phyloP scores from a whole-genome alignment of 495 filamentous ascomycete genomes.

The Tuber magnatum region DNA sequence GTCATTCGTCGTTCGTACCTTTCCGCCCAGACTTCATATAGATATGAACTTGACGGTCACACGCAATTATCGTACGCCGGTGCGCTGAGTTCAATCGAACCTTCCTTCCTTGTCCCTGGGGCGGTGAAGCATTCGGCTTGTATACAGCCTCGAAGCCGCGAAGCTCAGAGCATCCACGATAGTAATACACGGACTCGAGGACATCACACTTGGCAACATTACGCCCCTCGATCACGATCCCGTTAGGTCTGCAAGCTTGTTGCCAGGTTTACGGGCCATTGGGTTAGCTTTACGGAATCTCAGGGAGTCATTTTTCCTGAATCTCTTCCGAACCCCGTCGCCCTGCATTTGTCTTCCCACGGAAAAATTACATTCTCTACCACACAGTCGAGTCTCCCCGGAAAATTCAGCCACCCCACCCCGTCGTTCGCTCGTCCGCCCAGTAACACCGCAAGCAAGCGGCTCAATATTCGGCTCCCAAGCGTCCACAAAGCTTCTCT shows the following conservation, averaged over 20 bases:
- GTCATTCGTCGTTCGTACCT: slow-evolving; percentile 12
- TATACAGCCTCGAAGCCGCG: not conserved
- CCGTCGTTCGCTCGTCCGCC: not conserved
- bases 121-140: not conserved
- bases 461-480: not conserved
- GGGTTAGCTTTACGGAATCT: not conserved
- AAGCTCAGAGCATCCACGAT: not conserved
- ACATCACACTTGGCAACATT: not conserved
- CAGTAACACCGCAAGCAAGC: not conserved
- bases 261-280: not conserved
- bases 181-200: not conserved
- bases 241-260: slow-evolving; percentile 1
- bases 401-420: not conserved
- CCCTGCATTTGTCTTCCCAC: not conserved
- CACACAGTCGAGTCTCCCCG: not conserved
- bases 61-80: slow-evolving; percentile 18
- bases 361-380: not conserved
- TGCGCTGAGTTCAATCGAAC: slow-evolving; percentile 15
- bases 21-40: slow-evolving; percentile 14
- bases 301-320: not conserved
- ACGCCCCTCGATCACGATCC: not conserved
- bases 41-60: slow-evolving; percentile 30
- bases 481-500: not conserved
- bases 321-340: not conserved
- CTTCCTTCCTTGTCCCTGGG: not conserved